phyloP scores from a whole-genome alignment of 768 basidiomycete species.

The Cyclocybe cylindracea region DNA sequence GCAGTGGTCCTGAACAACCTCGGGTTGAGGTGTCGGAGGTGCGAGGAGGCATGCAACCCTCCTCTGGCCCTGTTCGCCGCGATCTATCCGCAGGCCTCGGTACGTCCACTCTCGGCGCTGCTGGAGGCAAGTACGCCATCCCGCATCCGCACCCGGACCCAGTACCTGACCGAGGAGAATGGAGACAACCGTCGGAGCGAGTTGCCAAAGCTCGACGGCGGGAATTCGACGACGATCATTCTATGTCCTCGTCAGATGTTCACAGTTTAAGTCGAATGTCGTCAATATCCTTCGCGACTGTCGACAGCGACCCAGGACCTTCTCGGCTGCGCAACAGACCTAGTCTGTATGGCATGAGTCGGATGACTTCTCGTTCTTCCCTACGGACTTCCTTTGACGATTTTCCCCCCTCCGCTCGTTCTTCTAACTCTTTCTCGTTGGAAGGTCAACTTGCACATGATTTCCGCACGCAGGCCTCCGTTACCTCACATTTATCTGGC shows the following conservation, averaged over 20 bases:
- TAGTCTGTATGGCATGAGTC: constrained; percentile 64
- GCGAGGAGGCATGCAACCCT: constrained; percentile 45
- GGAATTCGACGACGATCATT: constrained; percentile 89
- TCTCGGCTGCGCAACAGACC: constrained; percentile 63
- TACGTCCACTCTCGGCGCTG: constrained; percentile 58
- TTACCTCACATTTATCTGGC: constrained; percentile 62
- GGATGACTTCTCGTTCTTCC: constrained; percentile 78
- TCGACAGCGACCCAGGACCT: constrained; percentile 87
- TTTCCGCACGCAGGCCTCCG: constrained; percentile 69
- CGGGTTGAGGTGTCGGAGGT: constrained; percentile 41
- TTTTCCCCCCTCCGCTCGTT: constrained; percentile 70
- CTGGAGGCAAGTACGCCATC: constrained; percentile 54
- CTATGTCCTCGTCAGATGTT: constrained; percentile 87
- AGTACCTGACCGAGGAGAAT: constrained; percentile 39
- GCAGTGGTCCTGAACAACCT: constrained; percentile 45
- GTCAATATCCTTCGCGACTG: constrained; percentile 78
- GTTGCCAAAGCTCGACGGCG: constrained; percentile 76
- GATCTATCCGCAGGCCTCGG: constrained; percentile 43
- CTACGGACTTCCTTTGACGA: constrained; percentile 75
- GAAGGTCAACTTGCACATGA: constrained; percentile 78
- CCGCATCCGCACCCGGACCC: constrained; percentile 26
- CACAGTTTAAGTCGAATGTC: constrained; percentile 76
- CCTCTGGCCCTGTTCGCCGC: constrained; percentile 67
- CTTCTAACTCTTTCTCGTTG: constrained; percentile 77
- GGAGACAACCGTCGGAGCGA: constrained; percentile 61